Evolutionary conservation across 371 early-diverging fungal species (phyloP), one percentile per base, ranked within the genome.

Genomic region (Mucor sp.): DNA sequence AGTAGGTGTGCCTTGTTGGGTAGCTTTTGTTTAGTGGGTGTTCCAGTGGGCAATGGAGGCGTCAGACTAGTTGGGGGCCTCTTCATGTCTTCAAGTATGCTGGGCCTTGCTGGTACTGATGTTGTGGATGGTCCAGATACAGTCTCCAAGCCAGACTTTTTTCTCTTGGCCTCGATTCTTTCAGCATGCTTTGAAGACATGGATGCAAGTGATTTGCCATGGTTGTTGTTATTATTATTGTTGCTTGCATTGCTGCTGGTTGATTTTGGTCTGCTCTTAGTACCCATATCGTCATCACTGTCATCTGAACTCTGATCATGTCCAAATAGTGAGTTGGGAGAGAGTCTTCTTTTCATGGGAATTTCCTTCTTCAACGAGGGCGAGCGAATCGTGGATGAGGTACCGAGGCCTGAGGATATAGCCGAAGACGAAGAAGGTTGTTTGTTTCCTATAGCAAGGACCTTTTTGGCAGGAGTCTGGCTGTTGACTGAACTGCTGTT

Each of bases 271-370:
- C 60, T 71, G 12, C 39, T 67, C 19, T 58, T 56, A 23, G 71
- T 71, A 27, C 72, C 68, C 66, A 74, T 68, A 56, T 71, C 71
- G 68, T 74, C 70, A 17, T 73, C 74, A 33, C 56, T 64, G 21
- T 64, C 60, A 25, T 48, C 53, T 32, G 53, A 53, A 21, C 47
- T 58, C 60, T 64, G 70, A 33, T 59, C 60, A 21, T 62, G 50
- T 17, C 48, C 35, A 33, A 62, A 62, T 17, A 62, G 25, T 15
- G 35, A 35, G 19, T 62, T 48, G 23, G 62, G 62, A 30, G 62
- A 62, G 35, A 27, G 48, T 44, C 58, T 53, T 60, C 60, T 62
- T 27, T 63, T 67, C 14, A 43, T 23, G 6, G 63, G 64, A 32
- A 59, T 56, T 48, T 53, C 64, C 25, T 63, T 64, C n/a, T 68